Evolutionary conservation across 345 rosid species (phyloP).

Genomic region (Stellera chamaejasme): DNA sequence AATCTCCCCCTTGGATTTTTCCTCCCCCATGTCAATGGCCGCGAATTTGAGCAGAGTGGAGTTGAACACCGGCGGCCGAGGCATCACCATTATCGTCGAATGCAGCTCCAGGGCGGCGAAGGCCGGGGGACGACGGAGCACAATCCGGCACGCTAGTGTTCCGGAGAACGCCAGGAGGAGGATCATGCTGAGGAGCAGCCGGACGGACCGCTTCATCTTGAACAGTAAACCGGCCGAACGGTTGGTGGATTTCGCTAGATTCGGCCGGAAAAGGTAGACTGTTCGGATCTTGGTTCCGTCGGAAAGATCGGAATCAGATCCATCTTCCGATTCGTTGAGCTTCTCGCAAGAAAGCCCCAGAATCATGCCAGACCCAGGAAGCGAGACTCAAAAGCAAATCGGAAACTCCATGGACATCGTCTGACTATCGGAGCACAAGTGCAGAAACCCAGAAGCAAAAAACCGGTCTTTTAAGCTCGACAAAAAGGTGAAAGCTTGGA

Average conservation of each 20-base stretch:
- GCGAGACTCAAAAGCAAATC: too few species aligned
- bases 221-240: constrained; percentile 6
- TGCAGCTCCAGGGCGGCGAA: constrained; percentile 26
- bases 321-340: constrained; percentile 14
- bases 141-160: constrained; percentile 44
- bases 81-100: constrained; percentile 12
- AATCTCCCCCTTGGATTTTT: constrained; percentile 42
- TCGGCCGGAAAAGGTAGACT: constrained; percentile 7
- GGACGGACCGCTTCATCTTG: constrained; percentile 65
- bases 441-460: too few species aligned
- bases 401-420: too few species aligned
- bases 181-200: constrained; percentile 50
- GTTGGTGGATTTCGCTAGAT: constrained; percentile 15
- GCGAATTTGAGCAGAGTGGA: constrained; percentile 64
- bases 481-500: too few species aligned
- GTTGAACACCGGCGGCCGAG: constrained; percentile 36
- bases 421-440: too few species aligned
- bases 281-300: constrained; percentile 14
- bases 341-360: constrained; percentile 9
- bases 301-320: constrained; percentile 20
- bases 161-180: constrained; percentile 44
- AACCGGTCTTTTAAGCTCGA: too few species aligned
- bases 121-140: constrained; percentile 28
- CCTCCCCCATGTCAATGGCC: constrained; percentile 52
- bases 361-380: too few species aligned